Evolutionary conservation across 1,284 basidiomycete genomes (phyloP).

Genomic region (Ganoderma lucidum): DNA sequence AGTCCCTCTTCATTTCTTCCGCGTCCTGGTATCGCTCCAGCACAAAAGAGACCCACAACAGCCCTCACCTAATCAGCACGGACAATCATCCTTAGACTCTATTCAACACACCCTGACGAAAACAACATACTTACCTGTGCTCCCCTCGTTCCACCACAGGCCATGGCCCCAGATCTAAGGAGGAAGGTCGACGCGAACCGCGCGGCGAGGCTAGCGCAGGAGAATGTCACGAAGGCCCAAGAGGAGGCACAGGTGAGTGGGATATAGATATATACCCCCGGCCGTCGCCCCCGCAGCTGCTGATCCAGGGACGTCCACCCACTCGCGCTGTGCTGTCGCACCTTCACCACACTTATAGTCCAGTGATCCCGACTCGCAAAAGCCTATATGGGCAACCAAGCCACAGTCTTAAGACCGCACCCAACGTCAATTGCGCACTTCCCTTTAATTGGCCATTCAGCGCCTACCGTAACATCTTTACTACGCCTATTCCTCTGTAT

Average conservation of each 20-base stretch:
- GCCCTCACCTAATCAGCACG: not conserved
- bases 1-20: not conserved
- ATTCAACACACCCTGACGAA: not conserved
- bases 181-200: conserved; percentile 72
- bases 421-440: not conserved
- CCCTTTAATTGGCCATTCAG: not conserved
- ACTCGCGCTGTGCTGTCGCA: not conserved
- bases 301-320: conserved; percentile 1
- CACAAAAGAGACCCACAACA: not conserved
- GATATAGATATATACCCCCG: not conserved
- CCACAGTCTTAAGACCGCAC: conserved; percentile 22
- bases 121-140: not conserved
- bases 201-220: conserved; percentile 60
- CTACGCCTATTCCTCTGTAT: not conserved
- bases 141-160: conserved; percentile 44
- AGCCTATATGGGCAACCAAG: conserved; percentile 59
- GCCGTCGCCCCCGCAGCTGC: conserved; percentile 23
- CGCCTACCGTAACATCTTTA: conserved; percentile 12
- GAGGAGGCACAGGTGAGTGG: conserved; percentile 60
- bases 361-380: conserved; percentile 54
- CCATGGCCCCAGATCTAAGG: conserved; percentile 72
- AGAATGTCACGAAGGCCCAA: conserved; percentile 62
- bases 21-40: not conserved
- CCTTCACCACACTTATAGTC: conserved; percentile 28
- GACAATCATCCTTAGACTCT: not conserved